phyloP scores from a whole-genome alignment of 2,329 filamentous ascomycete species.

The Pseudogymnoascus sp. region DNA sequence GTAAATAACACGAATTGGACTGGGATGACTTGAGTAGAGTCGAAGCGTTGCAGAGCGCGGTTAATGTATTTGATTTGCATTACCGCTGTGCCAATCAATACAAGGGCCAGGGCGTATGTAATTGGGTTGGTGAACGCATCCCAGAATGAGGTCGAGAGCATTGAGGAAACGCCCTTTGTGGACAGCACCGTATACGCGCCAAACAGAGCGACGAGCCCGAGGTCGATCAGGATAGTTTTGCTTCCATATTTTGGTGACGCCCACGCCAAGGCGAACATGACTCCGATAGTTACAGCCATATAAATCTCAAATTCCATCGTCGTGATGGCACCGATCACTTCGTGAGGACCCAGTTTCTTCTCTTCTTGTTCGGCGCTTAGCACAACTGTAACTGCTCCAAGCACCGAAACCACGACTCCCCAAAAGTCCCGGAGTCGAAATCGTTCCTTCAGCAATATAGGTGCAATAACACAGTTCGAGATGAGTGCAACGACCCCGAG shows the following conservation, averaged over 20 bases:
- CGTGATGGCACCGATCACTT: slow-evolving; percentile 84
- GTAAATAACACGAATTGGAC: slow-evolving; percentile 98
- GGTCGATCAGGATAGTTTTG: slow-evolving; percentile 80
- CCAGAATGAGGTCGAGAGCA: slow-evolving; percentile 86
- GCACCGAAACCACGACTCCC: slow-evolving; percentile 81
- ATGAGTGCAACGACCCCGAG: slow-evolving; percentile 94
- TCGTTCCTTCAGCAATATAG: slow-evolving; percentile 83
- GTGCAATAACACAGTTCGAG: slow-evolving; percentile 94
- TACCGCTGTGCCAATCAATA: slow-evolving; percentile 76
- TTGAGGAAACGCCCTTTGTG: slow-evolving; percentile 92
- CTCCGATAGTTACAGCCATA: slow-evolving; percentile 62
- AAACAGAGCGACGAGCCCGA: slow-evolving; percentile 88
- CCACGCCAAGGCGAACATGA: slow-evolving; percentile 75
- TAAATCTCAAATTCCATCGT: slow-evolving; percentile 88
- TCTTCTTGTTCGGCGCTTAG: slow-evolving; percentile 85
- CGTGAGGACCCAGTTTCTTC: slow-evolving; percentile 80
- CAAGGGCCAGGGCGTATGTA: slow-evolving; percentile 74
- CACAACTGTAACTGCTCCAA: slow-evolving; percentile 85
- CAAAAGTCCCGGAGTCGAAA: slow-evolving; percentile 80
- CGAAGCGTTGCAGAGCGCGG: slow-evolving; percentile 80
- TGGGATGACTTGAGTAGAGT: slow-evolving; percentile 95
- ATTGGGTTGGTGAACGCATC: slow-evolving; percentile 85
- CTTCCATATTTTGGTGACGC: slow-evolving; percentile 78
- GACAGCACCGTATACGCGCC: slow-evolving; percentile 95
- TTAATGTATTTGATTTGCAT: slow-evolving; percentile 99